Evolutionary conservation across 2,329 filamentous ascomycete genomes (phyloP), one percentile per base, ranked within the genome.

Genomic region (Neonectria coccinea): DNA sequence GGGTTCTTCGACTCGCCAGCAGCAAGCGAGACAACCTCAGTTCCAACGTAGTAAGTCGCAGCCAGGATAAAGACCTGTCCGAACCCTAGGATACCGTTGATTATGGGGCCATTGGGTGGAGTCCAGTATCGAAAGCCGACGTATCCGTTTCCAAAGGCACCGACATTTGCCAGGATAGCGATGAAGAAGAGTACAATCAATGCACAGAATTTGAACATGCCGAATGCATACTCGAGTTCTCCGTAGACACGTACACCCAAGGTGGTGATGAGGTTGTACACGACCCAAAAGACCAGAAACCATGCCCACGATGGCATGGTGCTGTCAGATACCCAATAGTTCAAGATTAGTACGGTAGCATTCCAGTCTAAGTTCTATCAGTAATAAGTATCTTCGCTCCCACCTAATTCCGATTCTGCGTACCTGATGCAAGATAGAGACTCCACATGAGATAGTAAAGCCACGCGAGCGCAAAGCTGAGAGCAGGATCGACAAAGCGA

Each of bases 361-460:
- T 47, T 56, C 41, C 41, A 47, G 9, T 56, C 53, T 56, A 22
- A 25, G 33, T 42, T 36, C 3, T 20, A 18, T 51, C 16, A 51
- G 51, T 16, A 18, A 41, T 4, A 14, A 7, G 5, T 7, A 20
- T 36, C 53, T 14, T 47, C 16, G 29, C 11, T n/a, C 3, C 2
- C 20, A 2, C n/a, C 11, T 29, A 6, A 31, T 18, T 22, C 8
- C 20, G 39, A 14, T 45, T 20, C 27, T 7, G 14, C 36, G 16
- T 22, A 56, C 53, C 53, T 27, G 36, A 44, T 27, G 39, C 53
- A 5, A 56, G 41, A 22, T 44, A 56, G 5, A 56, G n/a, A 47
- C 53, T 56, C 53, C 53, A 56, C 53, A 56, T 56, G 20, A 56
- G 25, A 31, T 56, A 56, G 27, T 47, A 56, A 4, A 56, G 36